Percentiles rank a stretch among this genome's conserved stretches.
phyloP scores from a whole-genome alignment of 345 rosid species.

The Linum trigynum region DNA sequence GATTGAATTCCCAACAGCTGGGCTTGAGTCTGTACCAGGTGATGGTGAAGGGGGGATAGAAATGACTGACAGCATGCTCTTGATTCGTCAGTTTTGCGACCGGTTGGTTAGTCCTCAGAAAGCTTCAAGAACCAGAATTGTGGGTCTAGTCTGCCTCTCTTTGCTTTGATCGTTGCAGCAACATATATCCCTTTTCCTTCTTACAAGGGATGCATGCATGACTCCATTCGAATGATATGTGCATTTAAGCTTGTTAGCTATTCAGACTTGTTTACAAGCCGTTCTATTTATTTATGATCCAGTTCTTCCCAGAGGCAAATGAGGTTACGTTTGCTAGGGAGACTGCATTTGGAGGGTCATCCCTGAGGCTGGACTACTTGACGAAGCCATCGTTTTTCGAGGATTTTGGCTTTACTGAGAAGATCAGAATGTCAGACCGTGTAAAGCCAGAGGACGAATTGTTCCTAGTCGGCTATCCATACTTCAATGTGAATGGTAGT shows the following conservation, averaged over 20 bases:
- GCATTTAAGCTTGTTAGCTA: not conserved
- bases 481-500: slow-evolving; percentile 83
- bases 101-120: slow-evolving; percentile 48
- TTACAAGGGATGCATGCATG: no score
- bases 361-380: slow-evolving; percentile 72
- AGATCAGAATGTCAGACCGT: slow-evolving; percentile 72
- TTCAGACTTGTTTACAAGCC: not conserved
- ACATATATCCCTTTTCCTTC: not conserved
- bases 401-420: slow-evolving; percentile 76
- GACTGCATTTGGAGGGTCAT: slow-evolving; percentile 66
- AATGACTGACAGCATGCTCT: slow-evolving; percentile 82
- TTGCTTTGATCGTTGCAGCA: no score
- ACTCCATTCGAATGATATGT: not conserved
- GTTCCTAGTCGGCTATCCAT: slow-evolving; percentile 80
- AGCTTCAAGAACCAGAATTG: slow-evolving; percentile 63
- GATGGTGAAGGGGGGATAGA: slow-evolving; percentile 97
- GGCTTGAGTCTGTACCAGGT: slow-evolving; percentile 88
- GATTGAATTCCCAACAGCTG: slow-evolving; percentile 91
- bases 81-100: slow-evolving; percentile 80
- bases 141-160: slow-evolving; percentile 20
- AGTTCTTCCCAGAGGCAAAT: slow-evolving; percentile 94
- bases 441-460: slow-evolving; percentile 75
- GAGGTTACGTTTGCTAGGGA: slow-evolving; percentile 72
- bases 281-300: slow-evolving; percentile 15
- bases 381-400: slow-evolving; percentile 84